Evolutionary conservation across 23 red algal species (phyloP), one percentile per base, ranked within the genome.

Genomic region (Gracilaria gracilis): DNA sequence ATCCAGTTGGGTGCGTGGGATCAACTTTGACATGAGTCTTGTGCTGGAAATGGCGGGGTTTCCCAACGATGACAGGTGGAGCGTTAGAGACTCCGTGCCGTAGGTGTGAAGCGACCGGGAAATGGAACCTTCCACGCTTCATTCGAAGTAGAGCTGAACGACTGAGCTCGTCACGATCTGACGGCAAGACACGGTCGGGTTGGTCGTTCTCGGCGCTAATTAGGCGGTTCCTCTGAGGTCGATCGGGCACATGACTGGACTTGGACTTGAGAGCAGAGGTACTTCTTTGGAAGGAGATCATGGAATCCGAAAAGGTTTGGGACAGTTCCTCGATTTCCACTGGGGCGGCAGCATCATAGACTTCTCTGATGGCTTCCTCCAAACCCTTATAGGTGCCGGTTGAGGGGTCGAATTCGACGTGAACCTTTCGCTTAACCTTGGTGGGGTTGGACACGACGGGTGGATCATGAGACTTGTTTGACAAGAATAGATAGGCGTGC

Each of bases 1-100:
- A 98, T 9, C 97, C 97, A 4, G 94, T 94, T 75, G 85, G 81
- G 23, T 89, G 69, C 14, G 78, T 54, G 2, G 79, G 71, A 49
- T 93, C 87, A 20, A 93, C 90, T 77, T 91, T 76, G 23, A 98
- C 97, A 62, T 93, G 93, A 16, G 95, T 85, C 82, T 91, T 95
- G 79, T 98, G 93, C 25, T 79, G 67, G 35, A 98, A 90, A 40
- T 93, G 62, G 24, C 81, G 42, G 15, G 97, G 97, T 36, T 85
- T 77, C 13, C 96, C 92, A 61, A 98, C 84, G 27, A 51, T 64
- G 73, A 86, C 74, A 17, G 92, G 67, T 27, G 72, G 73, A 32
- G 71, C 71, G 54, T 79, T 79, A 27, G 66, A 78, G 5, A 67
- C 36, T 19, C 80, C 69, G 47, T 82, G 57, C 9, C 62, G 72